Evolutionary conservation across 495 filamentous ascomycete genomes (phyloP).

Genomic region (Astrothelium subdiscretum): DNA sequence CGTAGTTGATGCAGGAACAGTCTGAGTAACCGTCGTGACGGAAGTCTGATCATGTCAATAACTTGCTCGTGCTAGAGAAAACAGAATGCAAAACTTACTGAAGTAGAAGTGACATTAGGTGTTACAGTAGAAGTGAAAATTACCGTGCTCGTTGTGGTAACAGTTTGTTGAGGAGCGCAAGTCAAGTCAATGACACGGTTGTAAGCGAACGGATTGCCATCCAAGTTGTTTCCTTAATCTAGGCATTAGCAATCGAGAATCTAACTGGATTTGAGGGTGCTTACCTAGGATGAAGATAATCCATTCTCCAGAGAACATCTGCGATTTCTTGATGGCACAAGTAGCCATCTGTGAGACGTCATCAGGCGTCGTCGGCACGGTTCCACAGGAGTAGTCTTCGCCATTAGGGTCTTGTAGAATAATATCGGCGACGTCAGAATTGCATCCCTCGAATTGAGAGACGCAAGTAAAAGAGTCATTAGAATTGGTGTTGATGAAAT

Average conservation of each 20-base stretch:
- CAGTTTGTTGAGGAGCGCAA: conserved; percentile 4
- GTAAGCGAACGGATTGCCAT: conserved; percentile 10
- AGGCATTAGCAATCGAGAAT: not conserved
- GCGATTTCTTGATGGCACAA: conserved; percentile 8
- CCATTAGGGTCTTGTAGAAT: conserved; percentile 6
- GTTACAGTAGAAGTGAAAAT: conserved; percentile 4
- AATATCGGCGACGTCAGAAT: conserved; percentile 4
- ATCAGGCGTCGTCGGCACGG: conserved; percentile 3
- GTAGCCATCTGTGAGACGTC: conserved; percentile 4
- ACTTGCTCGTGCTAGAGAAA: not conserved
- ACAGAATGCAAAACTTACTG: not conserved
- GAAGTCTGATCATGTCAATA: not conserved
- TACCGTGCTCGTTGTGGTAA: conserved; percentile 4
- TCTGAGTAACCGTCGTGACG: not conserved
- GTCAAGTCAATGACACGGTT: conserved; percentile 8
- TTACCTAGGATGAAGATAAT: conserved; percentile 8
- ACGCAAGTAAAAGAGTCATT: conserved; percentile 8
- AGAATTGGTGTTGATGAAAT: conserved; percentile 11
- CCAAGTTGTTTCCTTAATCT: conserved; percentile 4
- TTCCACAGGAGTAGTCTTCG: conserved; percentile 9
- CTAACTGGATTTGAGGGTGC: not conserved
- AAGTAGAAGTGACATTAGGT: conserved; percentile 1
- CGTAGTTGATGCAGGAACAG: not conserved
- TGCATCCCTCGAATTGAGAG: conserved; percentile 12
- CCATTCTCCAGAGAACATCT: conserved; percentile 9